These are phyloP conservation scores for Leucogyrophana mollusca DNA, from an alignment of 768 basidiomycete genomes.

Conservation along the genomic window DNA sequence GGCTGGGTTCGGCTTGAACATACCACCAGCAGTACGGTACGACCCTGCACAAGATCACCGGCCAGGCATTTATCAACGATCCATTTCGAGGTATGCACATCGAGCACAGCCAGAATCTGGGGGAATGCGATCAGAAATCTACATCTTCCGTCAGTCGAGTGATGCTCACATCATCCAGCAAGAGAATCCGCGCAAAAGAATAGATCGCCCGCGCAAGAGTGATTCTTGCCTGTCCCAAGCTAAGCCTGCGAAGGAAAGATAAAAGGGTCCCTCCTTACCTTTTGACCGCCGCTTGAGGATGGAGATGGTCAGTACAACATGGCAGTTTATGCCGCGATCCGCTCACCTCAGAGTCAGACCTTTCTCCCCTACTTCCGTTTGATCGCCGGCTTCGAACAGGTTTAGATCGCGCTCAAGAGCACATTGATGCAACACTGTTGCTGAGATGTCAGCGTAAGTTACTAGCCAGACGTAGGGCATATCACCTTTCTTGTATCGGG, in stretches of 20 bases:
- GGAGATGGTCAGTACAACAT: not conserved
- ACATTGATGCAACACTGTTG: slow-evolving; percentile 34
- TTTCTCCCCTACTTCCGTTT: slow-evolving; percentile 70
- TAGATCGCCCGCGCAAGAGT: slow-evolving; percentile 59
- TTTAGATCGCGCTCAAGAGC: slow-evolving; percentile 41
- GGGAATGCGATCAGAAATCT: not conserved
- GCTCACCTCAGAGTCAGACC: slow-evolving; percentile 49
- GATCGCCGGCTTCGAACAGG: slow-evolving; percentile 55
- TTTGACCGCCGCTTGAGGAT: slow-evolving; percentile 49
- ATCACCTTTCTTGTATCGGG: slow-evolving; percentile 39
- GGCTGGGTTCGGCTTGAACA: no score
- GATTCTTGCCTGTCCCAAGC: slow-evolving; percentile 40
- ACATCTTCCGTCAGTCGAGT: not conserved
- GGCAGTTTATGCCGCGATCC: not conserved
- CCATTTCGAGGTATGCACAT: slow-evolving; percentile 49
- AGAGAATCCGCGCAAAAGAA: slow-evolving; percentile 53
- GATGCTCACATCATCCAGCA: slow-evolving; percentile 64
- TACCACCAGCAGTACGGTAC: no score
- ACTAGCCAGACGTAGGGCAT: no score
- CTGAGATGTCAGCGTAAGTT: no score
- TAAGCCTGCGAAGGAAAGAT: not conserved
- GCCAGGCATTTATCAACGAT: slow-evolving; percentile 46
- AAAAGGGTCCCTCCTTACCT: slow-evolving; percentile 36
- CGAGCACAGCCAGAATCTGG: slow-evolving; percentile 52
- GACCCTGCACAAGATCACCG: slow-evolving; percentile 4